Conservation (phyloP, 352 stramenopile genomes). For the Vaucheria bursata region DNA sequence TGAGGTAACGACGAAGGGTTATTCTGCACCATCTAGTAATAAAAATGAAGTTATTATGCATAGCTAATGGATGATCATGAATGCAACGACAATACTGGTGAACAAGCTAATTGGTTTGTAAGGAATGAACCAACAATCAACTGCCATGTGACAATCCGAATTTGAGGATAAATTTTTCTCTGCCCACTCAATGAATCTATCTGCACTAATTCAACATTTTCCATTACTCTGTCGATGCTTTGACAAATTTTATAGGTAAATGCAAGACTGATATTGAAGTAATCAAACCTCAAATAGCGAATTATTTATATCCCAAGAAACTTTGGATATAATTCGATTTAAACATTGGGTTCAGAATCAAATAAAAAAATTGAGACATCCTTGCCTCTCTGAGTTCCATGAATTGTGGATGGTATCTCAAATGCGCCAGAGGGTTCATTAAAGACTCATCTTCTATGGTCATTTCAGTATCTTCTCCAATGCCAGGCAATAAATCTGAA, state of each 20-base stretch:
- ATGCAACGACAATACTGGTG: background rate
- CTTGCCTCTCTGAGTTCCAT: slow-evolving; percentile 5
- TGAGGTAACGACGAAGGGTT: background rate
- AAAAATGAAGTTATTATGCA: no score
- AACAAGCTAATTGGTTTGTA: background rate
- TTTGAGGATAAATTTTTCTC: background rate
- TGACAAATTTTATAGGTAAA: background rate
- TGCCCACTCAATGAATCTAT: background rate
- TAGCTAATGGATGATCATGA: no score
- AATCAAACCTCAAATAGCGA: background rate
- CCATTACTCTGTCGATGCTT: background rate
- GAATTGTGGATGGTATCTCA: slow-evolving; percentile 6
- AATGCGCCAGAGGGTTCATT: background rate
- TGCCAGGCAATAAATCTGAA: no score
- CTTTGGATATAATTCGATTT: background rate
- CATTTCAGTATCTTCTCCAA: no score
- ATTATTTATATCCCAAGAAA: background rate
- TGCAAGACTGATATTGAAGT: background rate
- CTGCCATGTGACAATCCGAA: background rate
- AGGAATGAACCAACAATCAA: background rate
- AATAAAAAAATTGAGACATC: background rate
- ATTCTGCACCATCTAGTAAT: background rate
- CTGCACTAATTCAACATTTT: background rate
- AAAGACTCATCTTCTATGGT: no score
- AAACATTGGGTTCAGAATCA: background rate